These are phyloP conservation scores for Fomitopsis schrenkii DNA, from an alignment of 1,284 basidiomycete species.

Conservation along the genomic window DNA sequence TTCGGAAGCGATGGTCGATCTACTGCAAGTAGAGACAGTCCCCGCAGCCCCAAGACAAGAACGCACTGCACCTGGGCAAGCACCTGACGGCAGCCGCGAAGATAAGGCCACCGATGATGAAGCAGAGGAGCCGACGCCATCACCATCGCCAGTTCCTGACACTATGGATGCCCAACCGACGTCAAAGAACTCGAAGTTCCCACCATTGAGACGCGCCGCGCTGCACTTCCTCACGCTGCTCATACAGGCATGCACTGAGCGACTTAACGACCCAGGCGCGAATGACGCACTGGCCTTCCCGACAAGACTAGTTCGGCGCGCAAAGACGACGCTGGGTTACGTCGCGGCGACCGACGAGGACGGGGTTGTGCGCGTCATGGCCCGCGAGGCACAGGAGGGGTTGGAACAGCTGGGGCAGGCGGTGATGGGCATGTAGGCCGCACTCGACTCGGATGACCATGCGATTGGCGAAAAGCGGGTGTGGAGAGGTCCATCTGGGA, in stretches of 20 bases:
- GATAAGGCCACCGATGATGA: background rate
- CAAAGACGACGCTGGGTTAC: constrained; percentile 67
- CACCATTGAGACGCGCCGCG: constrained; percentile 78
- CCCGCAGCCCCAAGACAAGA: constrained; percentile 14
- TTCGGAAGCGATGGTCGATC: constrained; percentile 65
- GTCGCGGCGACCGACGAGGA: constrained; percentile 73
- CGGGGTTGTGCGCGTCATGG: constrained; percentile 71
- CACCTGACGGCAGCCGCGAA: background rate
- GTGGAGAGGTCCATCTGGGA: background rate
- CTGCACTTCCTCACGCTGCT: constrained; percentile 74
- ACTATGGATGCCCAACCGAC: constrained; percentile 53
- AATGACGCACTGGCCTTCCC: constrained; percentile 27
- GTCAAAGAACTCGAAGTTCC: constrained; percentile 60
- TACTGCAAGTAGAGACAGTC: constrained; percentile 73
- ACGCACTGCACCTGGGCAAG: constrained; percentile 8
- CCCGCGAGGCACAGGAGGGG: constrained; percentile 63
- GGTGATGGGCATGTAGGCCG: constrained; percentile 38
- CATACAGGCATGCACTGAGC: constrained; percentile 47
- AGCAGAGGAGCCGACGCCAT: background rate
- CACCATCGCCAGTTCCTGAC: background rate
- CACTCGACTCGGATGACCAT: background rate
- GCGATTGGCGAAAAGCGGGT: background rate
- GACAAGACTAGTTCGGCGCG: constrained; percentile 42
- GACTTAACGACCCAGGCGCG: constrained; percentile 39
- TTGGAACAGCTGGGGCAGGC: constrained; percentile 50